Percentiles rank a stretch among this genome's conserved stretches.
phyloP scores from a whole-genome alignment of 1,284 basidiomycete species.

The Takashimella tepidaria region DNA sequence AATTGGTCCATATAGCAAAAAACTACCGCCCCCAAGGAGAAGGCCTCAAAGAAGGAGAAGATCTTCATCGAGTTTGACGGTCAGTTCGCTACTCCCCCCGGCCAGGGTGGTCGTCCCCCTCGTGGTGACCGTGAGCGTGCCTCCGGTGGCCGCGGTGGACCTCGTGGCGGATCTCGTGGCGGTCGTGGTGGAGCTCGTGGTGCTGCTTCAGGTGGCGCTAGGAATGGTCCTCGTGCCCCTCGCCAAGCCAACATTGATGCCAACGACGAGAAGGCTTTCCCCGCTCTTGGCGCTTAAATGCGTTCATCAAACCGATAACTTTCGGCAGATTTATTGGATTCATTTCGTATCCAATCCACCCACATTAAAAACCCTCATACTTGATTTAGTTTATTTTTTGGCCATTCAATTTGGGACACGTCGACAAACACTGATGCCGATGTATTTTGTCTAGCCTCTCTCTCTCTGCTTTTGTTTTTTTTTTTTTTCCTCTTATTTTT shows the following conservation, averaged over 20 bases:
- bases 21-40: constrained; percentile 28
- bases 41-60: constrained; percentile 47
- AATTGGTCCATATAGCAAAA: constrained; percentile 20
- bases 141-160: constrained; percentile 24
- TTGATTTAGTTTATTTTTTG: too few relatives aligned
- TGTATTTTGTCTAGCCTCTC: too few relatives aligned
- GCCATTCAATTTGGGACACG: too few relatives aligned
- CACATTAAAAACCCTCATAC: too few relatives aligned
- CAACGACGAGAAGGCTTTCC: constrained; percentile 75
- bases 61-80: constrained; percentile 48
- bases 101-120: constrained; percentile 25
- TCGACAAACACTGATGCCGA: too few relatives aligned
- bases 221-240: constrained; percentile 31
- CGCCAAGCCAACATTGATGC: constrained; percentile 54
- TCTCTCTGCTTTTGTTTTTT: too few relatives aligned
- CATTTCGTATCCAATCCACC: too few relatives aligned
- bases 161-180: constrained; percentile 29
- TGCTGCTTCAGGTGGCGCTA: constrained; percentile 48
- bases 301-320: too few relatives aligned
- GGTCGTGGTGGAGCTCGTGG: constrained; percentile 41
- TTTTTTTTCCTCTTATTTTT: too few relatives aligned
- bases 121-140: constrained; percentile 27
- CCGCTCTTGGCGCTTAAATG: constrained; percentile 57
- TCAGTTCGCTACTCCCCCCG: constrained; percentile 42
- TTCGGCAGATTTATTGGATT: too few relatives aligned